phyloP scores from a whole-genome alignment of 2,329 filamentous ascomycete species.

The Ceratocystis cacaofunesta region DNA sequence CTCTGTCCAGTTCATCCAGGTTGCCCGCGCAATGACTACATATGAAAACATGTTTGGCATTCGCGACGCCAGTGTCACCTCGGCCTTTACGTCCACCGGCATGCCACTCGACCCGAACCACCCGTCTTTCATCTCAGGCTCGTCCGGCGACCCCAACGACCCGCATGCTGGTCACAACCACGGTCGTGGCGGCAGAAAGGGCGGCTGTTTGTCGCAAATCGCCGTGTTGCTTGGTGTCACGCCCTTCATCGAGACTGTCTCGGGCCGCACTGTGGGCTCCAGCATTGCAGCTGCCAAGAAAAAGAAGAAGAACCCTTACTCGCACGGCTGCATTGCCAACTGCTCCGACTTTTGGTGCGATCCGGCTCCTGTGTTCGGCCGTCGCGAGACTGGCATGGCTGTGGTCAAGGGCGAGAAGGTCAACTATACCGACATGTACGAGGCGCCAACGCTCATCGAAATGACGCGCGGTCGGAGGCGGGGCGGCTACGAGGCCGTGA shows the following conservation, averaged over 20 bases:
- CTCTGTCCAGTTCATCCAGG: conserved; percentile 83
- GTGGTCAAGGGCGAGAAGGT: conserved; percentile 64
- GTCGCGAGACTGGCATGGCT: conserved; percentile 56
- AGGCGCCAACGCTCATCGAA: conserved; percentile 59
- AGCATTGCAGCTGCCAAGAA: conserved; percentile 28
- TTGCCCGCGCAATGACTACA: conserved; percentile 84
- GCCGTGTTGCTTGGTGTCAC: conserved; percentile 77
- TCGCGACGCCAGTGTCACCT: conserved; percentile 48
- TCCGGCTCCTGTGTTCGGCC: conserved; percentile 64
- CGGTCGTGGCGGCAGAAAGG: conserved; percentile 33
- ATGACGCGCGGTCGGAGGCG: conserved; percentile 32
- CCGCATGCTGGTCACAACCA: conserved; percentile 30
- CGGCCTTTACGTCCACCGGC: conserved; percentile 64
- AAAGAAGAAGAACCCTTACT: conserved; percentile 66
- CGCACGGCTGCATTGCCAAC: conserved; percentile 67
- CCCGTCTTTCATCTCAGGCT: conserved; percentile 40
- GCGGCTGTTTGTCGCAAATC: conserved; percentile 63
- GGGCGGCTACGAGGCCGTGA: conserved; percentile 50
- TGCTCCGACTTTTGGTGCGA: conserved; percentile 97
- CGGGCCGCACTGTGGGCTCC: conserved; percentile 45
- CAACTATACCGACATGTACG: conserved; percentile 83
- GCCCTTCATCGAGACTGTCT: conserved; percentile 83
- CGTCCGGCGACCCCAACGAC: conserved; percentile 29
- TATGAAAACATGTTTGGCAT: conserved; percentile 91
- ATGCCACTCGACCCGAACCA: conserved; percentile 54